Percentiles rank a stretch among this genome's conserved stretches.
Conservation (phyloP, 2,329 filamentous ascomycete genomes). For the Sporothrix pallida region DNA sequence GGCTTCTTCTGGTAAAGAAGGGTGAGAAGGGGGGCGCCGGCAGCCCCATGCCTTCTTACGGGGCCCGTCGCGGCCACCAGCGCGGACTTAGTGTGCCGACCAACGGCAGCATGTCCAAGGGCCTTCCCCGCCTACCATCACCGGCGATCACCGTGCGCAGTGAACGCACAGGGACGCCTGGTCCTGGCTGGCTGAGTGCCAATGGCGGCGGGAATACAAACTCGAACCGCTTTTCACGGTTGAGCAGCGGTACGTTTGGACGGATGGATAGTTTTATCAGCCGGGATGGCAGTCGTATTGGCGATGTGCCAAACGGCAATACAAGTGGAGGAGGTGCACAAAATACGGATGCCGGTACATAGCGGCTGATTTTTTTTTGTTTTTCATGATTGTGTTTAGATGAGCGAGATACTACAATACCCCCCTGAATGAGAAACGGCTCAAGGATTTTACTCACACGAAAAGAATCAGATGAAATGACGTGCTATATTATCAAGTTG, state of each 20-base stretch:
- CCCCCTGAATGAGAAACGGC: slow-evolving; percentile 25
- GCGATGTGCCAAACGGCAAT: background rate
- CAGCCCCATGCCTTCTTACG: background rate
- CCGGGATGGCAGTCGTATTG: slow-evolving; percentile 6
- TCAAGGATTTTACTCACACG: background rate
- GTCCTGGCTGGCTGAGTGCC: slow-evolving; percentile 5
- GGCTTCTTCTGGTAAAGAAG: slow-evolving; percentile 17
- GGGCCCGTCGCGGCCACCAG: slow-evolving; percentile 6
- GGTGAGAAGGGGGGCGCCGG: background rate
- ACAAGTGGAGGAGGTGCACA: background rate
- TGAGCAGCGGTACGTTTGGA: slow-evolving; percentile 38
- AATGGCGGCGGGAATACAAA: background rate
- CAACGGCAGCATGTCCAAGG: background rate
- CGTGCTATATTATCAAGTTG: background rate
- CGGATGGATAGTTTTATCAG: slow-evolving; percentile 28
- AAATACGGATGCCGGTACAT: background rate
- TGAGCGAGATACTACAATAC: background rate
- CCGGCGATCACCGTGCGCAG: slow-evolving; percentile 23
- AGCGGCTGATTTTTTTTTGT: background rate
- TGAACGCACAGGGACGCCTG: slow-evolving; percentile 12
- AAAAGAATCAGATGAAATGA: background rate
- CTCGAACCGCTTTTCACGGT: slow-evolving; percentile 31
- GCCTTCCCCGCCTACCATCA: slow-evolving; percentile 6
- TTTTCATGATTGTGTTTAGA: background rate
- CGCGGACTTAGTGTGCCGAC: slow-evolving; percentile 24